Percentiles rank a stretch among this genome's conserved stretches.
phyloP scores from a whole-genome alignment of 306 rosid genomes.

The Psophocarpus tetragonolobus region DNA sequence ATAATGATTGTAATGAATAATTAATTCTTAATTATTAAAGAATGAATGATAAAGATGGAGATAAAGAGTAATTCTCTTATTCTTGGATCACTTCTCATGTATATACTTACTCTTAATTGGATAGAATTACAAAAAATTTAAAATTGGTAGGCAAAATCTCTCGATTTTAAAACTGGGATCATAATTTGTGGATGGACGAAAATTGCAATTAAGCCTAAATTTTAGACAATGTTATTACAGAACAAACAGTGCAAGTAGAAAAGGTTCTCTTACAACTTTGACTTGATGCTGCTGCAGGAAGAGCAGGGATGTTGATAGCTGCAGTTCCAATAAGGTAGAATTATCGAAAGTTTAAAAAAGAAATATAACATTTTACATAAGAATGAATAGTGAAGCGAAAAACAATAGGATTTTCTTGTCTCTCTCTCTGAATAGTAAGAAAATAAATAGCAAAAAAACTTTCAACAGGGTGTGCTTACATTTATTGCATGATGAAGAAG shows the following conservation, averaged over 20 bases:
- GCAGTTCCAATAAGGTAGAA: slow-evolving; percentile 38
- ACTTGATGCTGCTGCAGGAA: slow-evolving; percentile 90
- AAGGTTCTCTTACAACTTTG: slow-evolving; percentile 57
- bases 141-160: too few species aligned
- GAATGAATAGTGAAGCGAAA: slow-evolving; percentile 11
- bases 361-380: not conserved
- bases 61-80: too few species aligned
- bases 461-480: slow-evolving; percentile 51
- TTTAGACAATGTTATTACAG: not conserved
- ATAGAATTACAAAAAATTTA: too few species aligned
- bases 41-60: too few species aligned
- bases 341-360: slow-evolving; percentile 17
- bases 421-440: not conserved
- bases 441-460: not conserved
- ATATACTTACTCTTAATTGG: too few species aligned
- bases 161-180: too few species aligned
- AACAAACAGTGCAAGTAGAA: slow-evolving; percentile 14
- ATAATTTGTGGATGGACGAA: too few species aligned
- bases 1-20: too few species aligned
- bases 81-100: too few species aligned
- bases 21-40: too few species aligned
- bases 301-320: slow-evolving; percentile 95
- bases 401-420: not conserved
- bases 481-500: slow-evolving; percentile 80
- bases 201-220: too few species aligned